Evolutionary conservation across 352 stramenopile species (phyloP), one percentile per base, ranked within the genome.

Genomic region (Aphanomyces invadans): DNA sequence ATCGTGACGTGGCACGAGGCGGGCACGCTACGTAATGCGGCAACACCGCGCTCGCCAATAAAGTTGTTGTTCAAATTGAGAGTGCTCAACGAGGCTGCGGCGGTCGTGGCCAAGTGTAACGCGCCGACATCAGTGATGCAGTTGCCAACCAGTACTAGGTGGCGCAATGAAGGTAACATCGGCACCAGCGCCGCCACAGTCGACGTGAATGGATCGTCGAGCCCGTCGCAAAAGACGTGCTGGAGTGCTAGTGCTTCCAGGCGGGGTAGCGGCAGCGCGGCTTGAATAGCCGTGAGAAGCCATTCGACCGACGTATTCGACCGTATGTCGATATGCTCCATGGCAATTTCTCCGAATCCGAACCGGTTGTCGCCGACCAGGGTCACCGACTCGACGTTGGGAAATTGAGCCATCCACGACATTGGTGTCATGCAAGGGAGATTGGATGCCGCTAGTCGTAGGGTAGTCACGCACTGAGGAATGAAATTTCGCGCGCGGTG

Each of bases 41-140:
- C 38, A 5, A 25, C 60, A 19, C 78, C 78, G 17, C 75, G 73
- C 49, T 86, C 78, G 29, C 78, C 78, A 28, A 86, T 76, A 38
- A 81, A 86, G 39, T 86, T 86, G 4, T 83, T 70, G n/a, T 79
- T 74, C 2, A 86, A 54, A 42, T 81, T 68, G 21, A 86, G 62
- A 2, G 52, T 66, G 4, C 11, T 26, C 12, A 42, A 69, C 62
- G 48, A 68, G 28, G n/a, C n/a, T n/a, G 38, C 54, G 36, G 54
- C 33, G 19, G 68, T 7, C 71, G 33, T 59, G 28, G 70, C 72
- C 4, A 86, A 66, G 31, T 73, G 69, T 55, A 74, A 55, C 7
- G 74, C 61, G 23, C 75, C 76, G 23, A 80, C 76, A 59, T 86
- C 78, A 21, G 78, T 77, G 62, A 86, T 79, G 64, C 78, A 80